Percentiles rank a stretch among this genome's conserved stretches.
These are phyloP conservation scores for Psidium friedrichsthalianum DNA, from an alignment of 345 rosid genomes.

Conservation along the genomic window DNA sequence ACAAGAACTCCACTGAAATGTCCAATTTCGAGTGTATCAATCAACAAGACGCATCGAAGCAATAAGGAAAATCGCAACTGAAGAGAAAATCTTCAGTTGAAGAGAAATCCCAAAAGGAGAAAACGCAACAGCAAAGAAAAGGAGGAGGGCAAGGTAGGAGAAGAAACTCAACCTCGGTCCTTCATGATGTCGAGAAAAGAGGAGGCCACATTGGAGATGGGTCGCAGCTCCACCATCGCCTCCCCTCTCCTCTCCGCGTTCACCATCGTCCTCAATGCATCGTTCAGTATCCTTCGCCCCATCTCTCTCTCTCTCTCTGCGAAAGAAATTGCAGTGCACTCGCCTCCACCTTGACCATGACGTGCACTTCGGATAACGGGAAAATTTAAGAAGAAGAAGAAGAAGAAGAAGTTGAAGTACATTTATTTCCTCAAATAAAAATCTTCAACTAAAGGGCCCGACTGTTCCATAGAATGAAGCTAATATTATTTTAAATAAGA, in stretches of 20 bases:
- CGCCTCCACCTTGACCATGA: background rate
- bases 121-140: background rate
- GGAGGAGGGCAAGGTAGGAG: no score
- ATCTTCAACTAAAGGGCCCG: no score
- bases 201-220: slow-evolving; percentile 75
- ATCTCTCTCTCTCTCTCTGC: background rate
- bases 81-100: background rate
- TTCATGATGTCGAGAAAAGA: slow-evolving; percentile 85
- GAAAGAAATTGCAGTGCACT: background rate
- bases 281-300: slow-evolving; percentile 85
- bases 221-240: slow-evolving; percentile 65
- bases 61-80: background rate
- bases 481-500: no score
- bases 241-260: slow-evolving; percentile 81
- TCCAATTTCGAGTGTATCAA: background rate
- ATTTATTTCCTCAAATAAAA: no score
- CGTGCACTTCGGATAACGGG: no score
- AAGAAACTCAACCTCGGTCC: slow-evolving; percentile 36
- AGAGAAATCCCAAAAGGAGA: background rate
- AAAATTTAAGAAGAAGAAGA: no score
- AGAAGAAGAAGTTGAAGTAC: no score
- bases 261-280: slow-evolving; percentile 76
- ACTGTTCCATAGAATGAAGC: no score
- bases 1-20: background rate
- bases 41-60: background rate